Base-by-base conservation (phyloP, 352 stramenopile genomes). In the Aphanomyces stellatus region DNA sequence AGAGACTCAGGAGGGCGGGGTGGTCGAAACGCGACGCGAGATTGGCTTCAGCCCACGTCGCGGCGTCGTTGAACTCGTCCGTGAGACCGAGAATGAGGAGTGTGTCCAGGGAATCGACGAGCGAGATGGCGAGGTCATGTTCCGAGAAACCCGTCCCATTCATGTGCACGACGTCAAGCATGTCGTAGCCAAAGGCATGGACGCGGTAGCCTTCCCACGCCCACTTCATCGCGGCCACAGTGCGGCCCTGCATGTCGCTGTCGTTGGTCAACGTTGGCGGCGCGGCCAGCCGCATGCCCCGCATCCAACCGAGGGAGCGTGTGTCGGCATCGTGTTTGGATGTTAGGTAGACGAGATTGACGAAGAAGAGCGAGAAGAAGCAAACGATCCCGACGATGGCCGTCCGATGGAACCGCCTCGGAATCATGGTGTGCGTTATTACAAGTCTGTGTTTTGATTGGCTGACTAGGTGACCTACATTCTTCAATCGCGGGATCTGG, bases 71-170 rank as follows among this genome's bases (percentile, higher is more conserved):
- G 56, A 90, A 93, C 69, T 90, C 79, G 4, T 88, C 82, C 57
- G 90, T 87, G 74, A 93, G 81, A 22, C 84, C 84, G 40, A 88
- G 65, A 27, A 93, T 31, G 49, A 84, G 91, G 1, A 93, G 72
- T 53, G 84, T 91, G 59, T 93, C 84, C 30, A 93, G 73, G 43
- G 84, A 85, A 53, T 93, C 82, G 19, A 91, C 81, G 25, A 93
- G 75, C 28, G 83, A 90, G 59, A 90, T 78, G 8, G 83, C 83
- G 77, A 90, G 87, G 69, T 92, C 83, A 35, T 40, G 49, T 11
- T 57, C 71, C 1, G 77, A 78, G 43, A 88, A 61, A 0, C 81
- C 79, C 2, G 75, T 85, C 25, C 83, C 81, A 17, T 74, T 80
- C 71, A 87, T 84, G 13, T 71, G 75, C 42, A 76, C 74, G 25